phyloP scores from a whole-genome alignment of 495 filamentous ascomycete genomes.

The Trichoderma asperelloides region DNA sequence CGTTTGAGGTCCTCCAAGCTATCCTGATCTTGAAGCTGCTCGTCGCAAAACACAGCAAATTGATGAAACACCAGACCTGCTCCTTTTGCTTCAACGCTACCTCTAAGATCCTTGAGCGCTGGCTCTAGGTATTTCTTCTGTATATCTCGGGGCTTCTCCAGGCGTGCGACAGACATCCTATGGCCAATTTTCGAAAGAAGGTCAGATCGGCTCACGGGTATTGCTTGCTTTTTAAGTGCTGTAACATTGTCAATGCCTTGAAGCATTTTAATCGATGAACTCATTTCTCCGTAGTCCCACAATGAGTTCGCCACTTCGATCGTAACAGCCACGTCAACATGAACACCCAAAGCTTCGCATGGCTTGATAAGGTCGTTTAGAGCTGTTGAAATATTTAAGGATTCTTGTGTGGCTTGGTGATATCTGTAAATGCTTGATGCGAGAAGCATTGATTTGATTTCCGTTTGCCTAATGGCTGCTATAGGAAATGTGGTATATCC shows the following conservation, averaged over 20 bases:
- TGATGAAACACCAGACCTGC: slow-evolving; percentile 87
- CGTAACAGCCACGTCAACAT: slow-evolving; percentile 62
- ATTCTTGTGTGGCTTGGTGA: slow-evolving; percentile 77
- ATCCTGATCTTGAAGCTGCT: slow-evolving; percentile 77
- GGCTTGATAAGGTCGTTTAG: slow-evolving; percentile 62
- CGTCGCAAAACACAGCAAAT: slow-evolving; percentile 91
- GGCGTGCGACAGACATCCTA: slow-evolving; percentile 81
- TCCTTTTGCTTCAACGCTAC: slow-evolving; percentile 56
- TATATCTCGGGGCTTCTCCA: slow-evolving; percentile 87
- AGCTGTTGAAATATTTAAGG: slow-evolving; percentile 71
- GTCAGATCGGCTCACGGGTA: slow-evolving; percentile 66
- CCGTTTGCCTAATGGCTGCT: slow-evolving; percentile 57
- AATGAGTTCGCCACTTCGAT: slow-evolving; percentile 80
- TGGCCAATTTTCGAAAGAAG: slow-evolving; percentile 80
- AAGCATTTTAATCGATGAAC: slow-evolving; percentile 83
- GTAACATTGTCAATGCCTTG: slow-evolving; percentile 56
- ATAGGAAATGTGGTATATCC: slow-evolving; percentile 44
- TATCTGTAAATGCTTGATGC: slow-evolving; percentile 66
- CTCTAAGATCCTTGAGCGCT: slow-evolving; percentile 71
- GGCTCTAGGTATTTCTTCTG: slow-evolving; percentile 73
- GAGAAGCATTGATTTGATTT: slow-evolving; percentile 63
- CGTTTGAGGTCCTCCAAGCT: slow-evolving; percentile 77
- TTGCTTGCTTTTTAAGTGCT: slow-evolving; percentile 59
- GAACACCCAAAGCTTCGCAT: slow-evolving; percentile 59
- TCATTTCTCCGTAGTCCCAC: slow-evolving; percentile 90